Conservation (phyloP, 2,329 filamentous ascomycete genomes). For the Setomelanomma holmii region DNA sequence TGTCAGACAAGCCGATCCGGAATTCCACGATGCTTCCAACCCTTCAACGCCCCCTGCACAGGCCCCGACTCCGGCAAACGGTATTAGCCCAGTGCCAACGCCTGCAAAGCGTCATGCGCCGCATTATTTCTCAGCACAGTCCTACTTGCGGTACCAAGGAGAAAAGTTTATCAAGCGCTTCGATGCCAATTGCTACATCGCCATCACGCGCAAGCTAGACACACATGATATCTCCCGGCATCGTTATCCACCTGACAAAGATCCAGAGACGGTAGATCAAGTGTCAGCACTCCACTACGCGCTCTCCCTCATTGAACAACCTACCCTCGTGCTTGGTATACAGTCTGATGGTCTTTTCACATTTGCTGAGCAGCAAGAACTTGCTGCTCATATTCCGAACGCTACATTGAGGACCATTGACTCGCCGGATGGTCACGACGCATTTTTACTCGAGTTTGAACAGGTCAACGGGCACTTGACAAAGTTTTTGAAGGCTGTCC, state of each 20-base stretch:
- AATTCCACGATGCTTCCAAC: constrained; percentile 54
- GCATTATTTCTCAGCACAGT: constrained; percentile 98
- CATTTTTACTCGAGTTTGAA: constrained; percentile 95
- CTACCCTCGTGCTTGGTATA: constrained; percentile 89
- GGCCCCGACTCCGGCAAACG: constrained; percentile 18
- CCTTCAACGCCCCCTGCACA: constrained; percentile 36
- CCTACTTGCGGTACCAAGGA: constrained; percentile 95
- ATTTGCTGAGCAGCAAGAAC: constrained; percentile 92
- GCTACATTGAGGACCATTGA: constrained; percentile 85
- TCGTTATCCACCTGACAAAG: constrained; percentile 57
- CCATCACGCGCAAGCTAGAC: constrained; percentile 96
- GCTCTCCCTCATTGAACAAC: constrained; percentile 83
- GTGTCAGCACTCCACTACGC: constrained; percentile 69
- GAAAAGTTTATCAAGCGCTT: constrained; percentile 97
- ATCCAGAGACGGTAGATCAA: constrained; percentile 53
- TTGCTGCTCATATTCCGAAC: constrained; percentile 81
- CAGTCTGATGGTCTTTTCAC: constrained; percentile 96
- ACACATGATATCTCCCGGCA: constrained; percentile 92
- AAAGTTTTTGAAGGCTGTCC: constrained; percentile 78
- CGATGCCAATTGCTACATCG: constrained; percentile 98
- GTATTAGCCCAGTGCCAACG: constrained; percentile 15
- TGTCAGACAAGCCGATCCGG: constrained; percentile 50
- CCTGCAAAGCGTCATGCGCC: constrained; percentile 52
- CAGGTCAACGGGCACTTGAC: constrained; percentile 92
- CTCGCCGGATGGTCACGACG: constrained; percentile 93